These are phyloP conservation scores for Talaromyces adpressus DNA, from an alignment of 495 filamentous ascomycete species.

Conservation along the genomic window DNA sequence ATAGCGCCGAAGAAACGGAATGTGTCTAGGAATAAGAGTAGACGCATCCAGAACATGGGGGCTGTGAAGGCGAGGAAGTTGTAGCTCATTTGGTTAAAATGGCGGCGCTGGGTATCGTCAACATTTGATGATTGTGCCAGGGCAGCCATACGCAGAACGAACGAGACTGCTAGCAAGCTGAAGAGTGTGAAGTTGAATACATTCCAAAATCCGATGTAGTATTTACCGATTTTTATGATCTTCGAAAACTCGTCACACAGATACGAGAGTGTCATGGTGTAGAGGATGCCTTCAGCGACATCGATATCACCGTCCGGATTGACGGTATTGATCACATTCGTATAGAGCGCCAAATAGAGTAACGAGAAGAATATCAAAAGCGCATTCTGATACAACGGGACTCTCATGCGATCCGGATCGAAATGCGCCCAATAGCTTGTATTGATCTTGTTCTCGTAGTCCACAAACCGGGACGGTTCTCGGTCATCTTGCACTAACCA, in stretches of 20 bases:
- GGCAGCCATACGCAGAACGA: constrained; percentile 71
- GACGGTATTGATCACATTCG: constrained; percentile 85
- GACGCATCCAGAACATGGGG: constrained; percentile 94
- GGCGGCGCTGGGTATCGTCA: constrained; percentile 45
- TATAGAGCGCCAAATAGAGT: constrained; percentile 78
- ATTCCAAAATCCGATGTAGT: constrained; percentile 92
- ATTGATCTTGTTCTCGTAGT: constrained; percentile 71
- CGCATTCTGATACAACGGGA: constrained; percentile 84
- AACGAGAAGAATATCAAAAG: constrained; percentile 81
- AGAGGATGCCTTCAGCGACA: constrained; percentile 75
- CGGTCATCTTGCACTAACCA: constrained; percentile 94
- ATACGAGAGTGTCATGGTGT: constrained; percentile 89
- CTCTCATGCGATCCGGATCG: constrained; percentile 88
- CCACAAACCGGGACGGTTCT: constrained; percentile 77
- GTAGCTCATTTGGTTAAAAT: constrained; percentile 77
- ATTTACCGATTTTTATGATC: constrained; percentile 84
- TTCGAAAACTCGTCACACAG: constrained; percentile 80
- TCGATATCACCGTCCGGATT: constrained; percentile 76
- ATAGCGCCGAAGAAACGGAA: constrained; percentile 97
- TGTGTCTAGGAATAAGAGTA: constrained; percentile 87
- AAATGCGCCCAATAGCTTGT: constrained; percentile 71
- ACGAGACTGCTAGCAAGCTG: constrained; percentile 63
- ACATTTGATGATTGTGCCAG: constrained; percentile 50
- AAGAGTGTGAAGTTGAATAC: constrained; percentile 86
- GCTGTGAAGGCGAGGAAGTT: constrained; percentile 88